Evolutionary conservation across 768 basidiomycete genomes (phyloP).

Genomic region (Chalciporus pseudorubinellus): DNA sequence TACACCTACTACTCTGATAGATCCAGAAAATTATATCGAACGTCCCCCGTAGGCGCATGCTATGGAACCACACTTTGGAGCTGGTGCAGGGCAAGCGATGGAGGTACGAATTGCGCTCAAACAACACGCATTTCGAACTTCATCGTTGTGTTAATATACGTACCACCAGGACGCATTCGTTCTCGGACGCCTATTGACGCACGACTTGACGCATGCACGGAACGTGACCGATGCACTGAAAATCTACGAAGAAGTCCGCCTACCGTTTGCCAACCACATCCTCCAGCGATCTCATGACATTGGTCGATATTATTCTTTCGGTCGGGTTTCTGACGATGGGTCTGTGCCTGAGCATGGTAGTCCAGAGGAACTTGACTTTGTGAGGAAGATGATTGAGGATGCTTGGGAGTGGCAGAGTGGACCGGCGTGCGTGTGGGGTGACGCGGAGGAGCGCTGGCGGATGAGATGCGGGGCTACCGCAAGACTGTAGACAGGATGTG

Average conservation of each 20-base stretch:
- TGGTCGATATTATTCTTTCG: conserved; percentile 26
- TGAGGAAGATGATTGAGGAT: conserved; percentile 13
- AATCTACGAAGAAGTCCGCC: conserved; percentile 32
- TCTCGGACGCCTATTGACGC: conserved; percentile 28
- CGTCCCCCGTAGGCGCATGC: conserved; percentile 40
- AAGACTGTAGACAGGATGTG: not conserved
- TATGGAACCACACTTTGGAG: conserved; percentile 45
- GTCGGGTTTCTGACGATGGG: not conserved
- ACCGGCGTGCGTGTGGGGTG: conserved; percentile 5
- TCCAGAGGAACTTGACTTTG: conserved; percentile 6
- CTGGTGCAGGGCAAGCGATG: conserved; percentile 51
- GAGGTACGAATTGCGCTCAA: conserved; percentile 32
- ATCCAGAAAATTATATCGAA: not conserved
- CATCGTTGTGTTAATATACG: not conserved
- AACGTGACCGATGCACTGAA: conserved; percentile 29
- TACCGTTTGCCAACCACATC: conserved; percentile 29
- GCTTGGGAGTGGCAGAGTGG: conserved; percentile 20
- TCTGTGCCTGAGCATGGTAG: conserved; percentile 1
- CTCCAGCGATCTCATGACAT: conserved; percentile 14
- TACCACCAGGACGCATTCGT: conserved; percentile 28
- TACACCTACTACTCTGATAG: not conserved
- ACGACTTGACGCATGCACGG: conserved; percentile 16
- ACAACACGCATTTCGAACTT: not conserved
- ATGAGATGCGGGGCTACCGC: not conserved
- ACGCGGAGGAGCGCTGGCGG: conserved; percentile 13